These are phyloP conservation scores for Thielaviopsis musarum DNA, from an alignment of 2,329 filamentous ascomycete species.

Conservation along the genomic window DNA sequence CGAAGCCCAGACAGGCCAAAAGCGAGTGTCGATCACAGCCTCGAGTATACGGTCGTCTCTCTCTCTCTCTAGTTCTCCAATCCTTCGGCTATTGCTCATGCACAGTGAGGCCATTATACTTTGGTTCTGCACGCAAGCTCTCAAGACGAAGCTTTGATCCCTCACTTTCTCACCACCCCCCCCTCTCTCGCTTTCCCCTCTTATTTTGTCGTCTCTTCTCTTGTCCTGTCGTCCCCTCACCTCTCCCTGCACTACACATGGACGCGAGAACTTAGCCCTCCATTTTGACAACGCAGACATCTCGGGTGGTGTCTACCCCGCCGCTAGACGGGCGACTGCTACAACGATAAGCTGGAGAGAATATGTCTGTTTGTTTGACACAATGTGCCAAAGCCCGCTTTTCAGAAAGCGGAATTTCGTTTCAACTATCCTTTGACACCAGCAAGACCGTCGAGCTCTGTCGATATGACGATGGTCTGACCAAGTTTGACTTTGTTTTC, in stretches of 20 bases:
- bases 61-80: background rate
- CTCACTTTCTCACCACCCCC: background rate
- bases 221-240: background rate
- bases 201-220: background rate
- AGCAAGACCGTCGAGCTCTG: background rate
- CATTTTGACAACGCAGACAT: slow-evolving; percentile 8
- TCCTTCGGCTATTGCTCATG: background rate
- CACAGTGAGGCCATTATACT: slow-evolving; percentile 2
- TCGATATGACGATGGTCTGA: no score
- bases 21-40: background rate
- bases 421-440: background rate
- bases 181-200: background rate
- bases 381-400: background rate
- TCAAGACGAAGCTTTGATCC: background rate
- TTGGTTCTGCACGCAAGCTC: background rate
- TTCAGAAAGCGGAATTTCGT: background rate
- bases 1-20: background rate
- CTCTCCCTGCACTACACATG: slow-evolving; percentile 1
- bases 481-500: background rate
- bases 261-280: slow-evolving; percentile 7
- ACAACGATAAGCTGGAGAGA: background rate
- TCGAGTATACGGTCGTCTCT: background rate
- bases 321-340: background rate
- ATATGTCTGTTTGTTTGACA: background rate
- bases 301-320: slow-evolving; percentile 3